A percentile compares a stretch with the other conserved stretches of the same genome.
These are phyloP conservation scores for Pyricularia sp. DNA, from an alignment of 2,329 filamentous ascomycete genomes.

Conservation along the genomic window DNA sequence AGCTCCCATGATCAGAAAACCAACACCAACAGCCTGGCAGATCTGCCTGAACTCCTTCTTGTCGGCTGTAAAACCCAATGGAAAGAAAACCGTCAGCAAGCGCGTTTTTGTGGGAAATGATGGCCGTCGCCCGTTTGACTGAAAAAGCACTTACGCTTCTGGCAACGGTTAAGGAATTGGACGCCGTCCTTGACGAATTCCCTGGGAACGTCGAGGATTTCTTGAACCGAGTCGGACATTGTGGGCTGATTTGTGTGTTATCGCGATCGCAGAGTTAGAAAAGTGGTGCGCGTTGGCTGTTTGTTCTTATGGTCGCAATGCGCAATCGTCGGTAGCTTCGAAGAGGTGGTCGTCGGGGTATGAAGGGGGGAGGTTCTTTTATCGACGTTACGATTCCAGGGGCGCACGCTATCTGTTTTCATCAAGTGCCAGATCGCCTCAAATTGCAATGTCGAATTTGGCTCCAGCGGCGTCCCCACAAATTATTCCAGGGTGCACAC, in stretches of 20 bases:
- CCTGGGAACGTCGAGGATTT: conserved; percentile 54
- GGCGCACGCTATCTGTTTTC: neutral
- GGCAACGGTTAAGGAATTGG: conserved; percentile 49
- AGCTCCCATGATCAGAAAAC: conserved; percentile 58
- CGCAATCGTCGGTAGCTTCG: neutral
- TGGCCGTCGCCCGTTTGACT: neutral
- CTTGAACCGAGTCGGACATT: conserved; percentile 57
- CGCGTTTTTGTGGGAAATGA: neutral
- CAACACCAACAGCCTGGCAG: conserved; percentile 47
- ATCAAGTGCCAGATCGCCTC: conserved; percentile 3
- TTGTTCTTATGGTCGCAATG: neutral
- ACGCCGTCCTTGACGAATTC: conserved; percentile 52
- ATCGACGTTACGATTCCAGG: neutral
- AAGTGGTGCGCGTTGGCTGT: neutral
- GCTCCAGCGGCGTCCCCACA: neutral
- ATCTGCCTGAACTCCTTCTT: conserved; percentile 41
- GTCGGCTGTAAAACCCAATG: conserved; percentile 24
- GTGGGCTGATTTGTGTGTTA: conserved; percentile 10
- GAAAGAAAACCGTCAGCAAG: neutral
- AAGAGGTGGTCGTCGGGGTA: neutral
- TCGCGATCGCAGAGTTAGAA: neutral
- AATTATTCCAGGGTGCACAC: neutral
- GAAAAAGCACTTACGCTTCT: conserved; percentile 36
- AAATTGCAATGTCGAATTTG: conserved; percentile 1
- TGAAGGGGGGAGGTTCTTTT: neutral